Percentiles rank a stretch among this genome's conserved stretches.
Evolutionary conservation across 2,329 filamentous ascomycete species (phyloP).

Genomic region (Aspergillus intermedius): DNA sequence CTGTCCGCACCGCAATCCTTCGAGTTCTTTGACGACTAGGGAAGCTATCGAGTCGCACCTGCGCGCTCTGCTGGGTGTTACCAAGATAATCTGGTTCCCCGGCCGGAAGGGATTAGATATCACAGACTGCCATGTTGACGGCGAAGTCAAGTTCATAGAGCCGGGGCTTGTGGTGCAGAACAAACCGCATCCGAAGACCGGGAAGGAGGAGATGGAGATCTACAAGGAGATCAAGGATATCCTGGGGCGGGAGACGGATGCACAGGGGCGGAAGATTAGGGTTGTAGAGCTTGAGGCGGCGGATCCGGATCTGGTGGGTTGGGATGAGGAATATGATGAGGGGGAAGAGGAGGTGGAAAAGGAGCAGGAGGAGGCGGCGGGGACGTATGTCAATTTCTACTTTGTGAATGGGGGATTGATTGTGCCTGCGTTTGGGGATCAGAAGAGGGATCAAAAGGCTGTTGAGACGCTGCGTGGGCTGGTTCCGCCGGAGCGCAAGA

Average conservation of each 20-base stretch:
- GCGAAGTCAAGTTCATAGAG: slow-evolving; percentile 19
- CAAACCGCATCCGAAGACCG: slow-evolving; percentile 9
- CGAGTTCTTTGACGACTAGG: slow-evolving; percentile 5
- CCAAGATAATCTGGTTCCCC: slow-evolving; percentile 24
- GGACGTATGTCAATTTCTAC: slow-evolving; percentile 25
- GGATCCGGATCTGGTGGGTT: slow-evolving; percentile 5
- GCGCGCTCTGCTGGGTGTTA: slow-evolving; percentile 16
- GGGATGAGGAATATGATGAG: not conserved
- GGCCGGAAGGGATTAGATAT: slow-evolving; percentile 20
- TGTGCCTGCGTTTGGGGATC: slow-evolving; percentile 22
- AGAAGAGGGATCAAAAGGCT: slow-evolving; percentile 15
- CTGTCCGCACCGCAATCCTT: slow-evolving; percentile 20
- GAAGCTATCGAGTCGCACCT: slow-evolving; percentile 18
- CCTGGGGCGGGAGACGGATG: slow-evolving; percentile 14
- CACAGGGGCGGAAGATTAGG: slow-evolving; percentile 16
- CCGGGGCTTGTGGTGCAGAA: slow-evolving; percentile 20
- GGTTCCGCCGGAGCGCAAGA: slow-evolving; percentile 14
- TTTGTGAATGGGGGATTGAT: slow-evolving; percentile 24
- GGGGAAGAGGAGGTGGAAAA: not conserved
- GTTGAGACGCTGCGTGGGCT: slow-evolving; percentile 15
- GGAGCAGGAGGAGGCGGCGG: slow-evolving; percentile 12
- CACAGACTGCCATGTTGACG: slow-evolving; percentile 25
- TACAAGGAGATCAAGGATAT: slow-evolving; percentile 14
- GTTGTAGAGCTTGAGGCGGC: slow-evolving; percentile 20
- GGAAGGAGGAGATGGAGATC: slow-evolving; percentile 11